Evolutionary conservation across 148 eudicot genomes (phyloP).

Genomic region (Fagopyrum homotropicum): DNA sequence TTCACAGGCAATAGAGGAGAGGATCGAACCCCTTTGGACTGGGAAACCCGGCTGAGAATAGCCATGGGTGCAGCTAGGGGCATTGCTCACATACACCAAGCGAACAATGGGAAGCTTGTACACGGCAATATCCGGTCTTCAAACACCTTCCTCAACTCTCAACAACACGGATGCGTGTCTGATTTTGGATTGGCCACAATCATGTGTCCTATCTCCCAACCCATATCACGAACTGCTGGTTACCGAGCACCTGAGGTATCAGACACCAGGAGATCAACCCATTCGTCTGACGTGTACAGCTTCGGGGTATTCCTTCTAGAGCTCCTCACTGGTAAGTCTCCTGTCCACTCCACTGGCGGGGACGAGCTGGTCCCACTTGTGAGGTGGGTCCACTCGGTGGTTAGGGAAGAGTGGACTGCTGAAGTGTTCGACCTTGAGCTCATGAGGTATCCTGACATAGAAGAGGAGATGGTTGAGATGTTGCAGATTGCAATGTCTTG

Average conservation of each 20-base stretch:
- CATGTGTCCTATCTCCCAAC: constrained; percentile 16
- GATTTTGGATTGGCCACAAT: constrained; percentile 23
- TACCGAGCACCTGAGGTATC: constrained; percentile 26
- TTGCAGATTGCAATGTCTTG: constrained; percentile 26
- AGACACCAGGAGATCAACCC: constrained; percentile 22
- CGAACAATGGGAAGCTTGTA: constrained; percentile 19
- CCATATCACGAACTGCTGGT: constrained; percentile 19
- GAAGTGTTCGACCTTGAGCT: constrained; percentile 27
- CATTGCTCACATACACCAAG: constrained; percentile 19
- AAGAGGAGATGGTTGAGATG: constrained; percentile 26
- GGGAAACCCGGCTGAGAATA: constrained; percentile 23
- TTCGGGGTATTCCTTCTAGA: constrained; percentile 26
- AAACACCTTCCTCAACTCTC: constrained; percentile 23
- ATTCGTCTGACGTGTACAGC: constrained; percentile 26
- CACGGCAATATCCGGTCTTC: constrained; percentile 28
- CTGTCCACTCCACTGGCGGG: constrained; percentile 14
- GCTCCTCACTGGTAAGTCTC: constrained; percentile 26
- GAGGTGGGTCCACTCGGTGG: constrained; percentile 24
- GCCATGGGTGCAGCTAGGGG: constrained; percentile 30
- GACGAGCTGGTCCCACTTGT: constrained; percentile 15
- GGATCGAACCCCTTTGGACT: constrained; percentile 19
- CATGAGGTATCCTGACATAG: constrained; percentile 20
- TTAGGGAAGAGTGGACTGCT: constrained; percentile 26
- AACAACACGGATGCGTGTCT: constrained; percentile 20
- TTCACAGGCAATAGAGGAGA: constrained; percentile 22